These are phyloP conservation scores for Lagenidium sp. DNA, from an alignment of 352 stramenopile genomes.

Conservation along the genomic window DNA sequence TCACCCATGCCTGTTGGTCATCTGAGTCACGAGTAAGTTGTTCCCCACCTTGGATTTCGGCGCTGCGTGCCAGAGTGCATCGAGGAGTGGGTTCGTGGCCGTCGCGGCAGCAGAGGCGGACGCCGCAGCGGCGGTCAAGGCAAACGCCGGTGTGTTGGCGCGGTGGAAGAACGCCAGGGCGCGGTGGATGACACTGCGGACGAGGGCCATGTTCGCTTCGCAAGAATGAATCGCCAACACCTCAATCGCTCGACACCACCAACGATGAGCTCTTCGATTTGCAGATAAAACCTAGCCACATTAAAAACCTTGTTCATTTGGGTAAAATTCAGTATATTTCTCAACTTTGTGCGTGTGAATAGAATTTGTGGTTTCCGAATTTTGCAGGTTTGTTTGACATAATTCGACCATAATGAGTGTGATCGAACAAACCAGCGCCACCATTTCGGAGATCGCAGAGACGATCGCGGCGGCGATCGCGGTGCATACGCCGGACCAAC, in stretches of 20 bases:
- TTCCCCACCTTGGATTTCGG: constrained; percentile 80
- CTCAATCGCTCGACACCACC: constrained; percentile 10
- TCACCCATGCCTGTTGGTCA: neutral
- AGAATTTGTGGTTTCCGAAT: too few species aligned
- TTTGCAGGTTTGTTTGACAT: too few species aligned
- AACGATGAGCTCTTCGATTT: constrained; percentile 11
- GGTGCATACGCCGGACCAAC: too few species aligned
- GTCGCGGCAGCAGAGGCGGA: constrained; percentile 18
- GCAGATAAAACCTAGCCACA: too few species aligned
- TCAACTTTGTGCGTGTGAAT: too few species aligned
- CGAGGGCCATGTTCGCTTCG: constrained; percentile 32
- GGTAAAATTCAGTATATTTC: too few species aligned
- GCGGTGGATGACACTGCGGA: constrained; percentile 64
- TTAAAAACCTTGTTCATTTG: too few species aligned
- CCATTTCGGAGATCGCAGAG: too few species aligned
- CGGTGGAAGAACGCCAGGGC: constrained; percentile 45
- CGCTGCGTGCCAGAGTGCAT: constrained; percentile 73
- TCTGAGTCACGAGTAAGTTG: neutral
- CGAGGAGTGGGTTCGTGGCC: constrained; percentile 41
- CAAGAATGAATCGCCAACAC: too few species aligned
- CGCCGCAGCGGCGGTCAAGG: constrained; percentile 24
- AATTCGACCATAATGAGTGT: too few species aligned
- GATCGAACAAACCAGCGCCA: too few species aligned
- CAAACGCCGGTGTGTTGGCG: constrained; percentile 22
- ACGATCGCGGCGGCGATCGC: too few species aligned